Conservation (phyloP, 139 green algal genomes). For the Picochlorum sp. region DNA sequence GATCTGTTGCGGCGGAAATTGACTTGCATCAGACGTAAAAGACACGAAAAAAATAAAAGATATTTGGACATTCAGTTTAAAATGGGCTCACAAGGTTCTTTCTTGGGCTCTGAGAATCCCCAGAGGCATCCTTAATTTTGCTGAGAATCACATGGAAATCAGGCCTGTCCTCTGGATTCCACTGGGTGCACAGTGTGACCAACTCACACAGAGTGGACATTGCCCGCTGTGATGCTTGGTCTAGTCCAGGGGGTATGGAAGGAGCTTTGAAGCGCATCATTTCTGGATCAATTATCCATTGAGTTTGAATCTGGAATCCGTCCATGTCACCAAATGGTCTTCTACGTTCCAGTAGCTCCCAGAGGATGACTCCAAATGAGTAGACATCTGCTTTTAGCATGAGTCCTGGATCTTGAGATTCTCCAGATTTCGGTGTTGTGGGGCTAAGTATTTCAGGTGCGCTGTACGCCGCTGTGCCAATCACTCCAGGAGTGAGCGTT, state of each 20-base stretch:
- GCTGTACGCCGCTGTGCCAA: constrained; percentile 30
- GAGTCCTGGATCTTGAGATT: background rate
- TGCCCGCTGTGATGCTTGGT: background rate
- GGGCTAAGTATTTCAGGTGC: constrained; percentile 42
- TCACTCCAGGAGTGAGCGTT: constrained; percentile 25
- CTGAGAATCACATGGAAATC: constrained; percentile 24
- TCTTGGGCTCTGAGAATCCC: too few relatives aligned
- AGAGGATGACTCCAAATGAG: constrained; percentile 29
- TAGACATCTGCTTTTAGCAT: constrained; percentile 35
- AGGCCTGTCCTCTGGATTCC: constrained; percentile 24
- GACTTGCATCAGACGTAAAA: too few relatives aligned
- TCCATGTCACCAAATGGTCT: constrained; percentile 36
- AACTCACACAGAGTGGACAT: constrained; percentile 20
- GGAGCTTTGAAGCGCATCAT: constrained; percentile 21
- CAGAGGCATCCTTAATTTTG: background rate
- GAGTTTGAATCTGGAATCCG: constrained; percentile 35
- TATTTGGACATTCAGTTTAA: too few relatives aligned
- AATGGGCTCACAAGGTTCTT: too few relatives aligned
- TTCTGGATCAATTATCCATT: constrained; percentile 29
- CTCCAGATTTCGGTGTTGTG: constrained; percentile 1
- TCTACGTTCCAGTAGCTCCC: constrained; percentile 31
- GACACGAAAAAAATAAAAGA: too few relatives aligned
- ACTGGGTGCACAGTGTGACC: constrained; percentile 18
- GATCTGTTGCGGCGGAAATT: too few relatives aligned
- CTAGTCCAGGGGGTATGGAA: constrained; percentile 3